phyloP scores from a whole-genome alignment of 768 basidiomycete genomes.

The Vishniacozyma victoriae region DNA sequence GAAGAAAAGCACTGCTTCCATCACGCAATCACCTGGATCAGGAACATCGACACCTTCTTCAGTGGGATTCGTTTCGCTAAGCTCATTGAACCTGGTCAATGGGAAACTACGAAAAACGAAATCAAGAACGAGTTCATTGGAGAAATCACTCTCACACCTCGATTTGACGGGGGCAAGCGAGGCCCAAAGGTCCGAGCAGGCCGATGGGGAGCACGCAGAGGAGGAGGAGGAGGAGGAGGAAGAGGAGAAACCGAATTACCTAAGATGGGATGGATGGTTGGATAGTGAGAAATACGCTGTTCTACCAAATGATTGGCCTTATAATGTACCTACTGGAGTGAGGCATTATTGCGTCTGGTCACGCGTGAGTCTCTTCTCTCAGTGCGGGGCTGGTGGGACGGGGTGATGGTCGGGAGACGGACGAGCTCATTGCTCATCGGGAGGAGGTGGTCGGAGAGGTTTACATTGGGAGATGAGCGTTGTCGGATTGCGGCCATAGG shows the following conservation, averaged over 20 bases:
- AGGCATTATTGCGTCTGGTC: slow-evolving; percentile 44
- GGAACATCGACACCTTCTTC: slow-evolving; percentile 27
- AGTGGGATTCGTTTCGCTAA: slow-evolving; percentile 25
- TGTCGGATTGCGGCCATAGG: too few relatives aligned
- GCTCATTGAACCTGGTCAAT: slow-evolving; percentile 9
- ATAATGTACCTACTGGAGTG: slow-evolving; percentile 38
- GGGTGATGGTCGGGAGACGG: too few relatives aligned
- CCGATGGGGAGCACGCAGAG: not conserved
- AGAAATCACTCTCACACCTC: too few relatives aligned
- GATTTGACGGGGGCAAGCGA: too few relatives aligned
- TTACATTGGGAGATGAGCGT: too few relatives aligned
- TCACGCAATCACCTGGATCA: not conserved
- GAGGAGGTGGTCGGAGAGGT: too few relatives aligned
- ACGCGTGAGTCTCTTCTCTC: slow-evolving; percentile 40
- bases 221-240: slow-evolving; percentile 13
- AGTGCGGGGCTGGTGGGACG: too few relatives aligned
- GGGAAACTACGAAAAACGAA: slow-evolving; percentile 2
- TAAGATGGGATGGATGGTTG: slow-evolving; percentile 21
- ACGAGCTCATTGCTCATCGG: too few relatives aligned
- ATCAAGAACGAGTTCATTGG: too few relatives aligned
- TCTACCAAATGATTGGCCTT: slow-evolving; percentile 46
- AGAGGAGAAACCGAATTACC: slow-evolving; percentile 8
- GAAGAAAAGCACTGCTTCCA: not conserved
- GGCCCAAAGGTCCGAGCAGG: not conserved
- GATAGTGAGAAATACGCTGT: slow-evolving; percentile 34